Conservation (phyloP, 2,329 filamentous ascomycete species). For the Epichloe bromicola region DNA sequence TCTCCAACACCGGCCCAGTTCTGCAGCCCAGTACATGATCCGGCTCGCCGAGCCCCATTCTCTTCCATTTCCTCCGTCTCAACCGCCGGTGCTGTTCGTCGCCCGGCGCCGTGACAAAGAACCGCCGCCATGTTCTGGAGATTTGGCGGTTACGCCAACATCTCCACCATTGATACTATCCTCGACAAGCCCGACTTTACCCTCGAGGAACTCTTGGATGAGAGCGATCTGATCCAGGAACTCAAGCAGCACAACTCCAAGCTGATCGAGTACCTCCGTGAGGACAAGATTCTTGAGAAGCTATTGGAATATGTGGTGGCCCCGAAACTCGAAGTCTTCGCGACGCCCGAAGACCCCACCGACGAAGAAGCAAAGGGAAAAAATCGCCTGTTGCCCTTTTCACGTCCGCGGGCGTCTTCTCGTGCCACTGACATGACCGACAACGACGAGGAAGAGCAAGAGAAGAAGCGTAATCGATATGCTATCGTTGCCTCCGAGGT, state of each 20-base stretch:
- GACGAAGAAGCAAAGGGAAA: conserved; percentile 38
- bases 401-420: conserved; percentile 41
- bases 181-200: conserved; percentile 95
- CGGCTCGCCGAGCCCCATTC: conserved; percentile 6
- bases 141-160: conserved; percentile 96
- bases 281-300: conserved; percentile 70
- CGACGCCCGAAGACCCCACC: conserved; percentile 36
- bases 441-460: conserved; percentile 57
- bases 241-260: conserved; percentile 97
- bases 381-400: conserved; percentile 31
- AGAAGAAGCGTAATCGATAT: conserved; percentile 87
- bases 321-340: conserved; percentile 49
- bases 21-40: conserved; percentile 9
- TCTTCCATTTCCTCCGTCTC: conserved; percentile 9
- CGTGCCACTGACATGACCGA: conserved; percentile 32
- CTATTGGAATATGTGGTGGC: conserved; percentile 87
- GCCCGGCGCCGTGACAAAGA: conserved; percentile 21
- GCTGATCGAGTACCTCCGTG: conserved; percentile 88
- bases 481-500: conserved; percentile 90
- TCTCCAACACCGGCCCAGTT: conserved; percentile 1
- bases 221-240: conserved; percentile 92
- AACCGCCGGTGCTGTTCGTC: conserved; percentile 18
- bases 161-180: conserved; percentile 90
- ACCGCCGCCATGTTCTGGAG: conserved; percentile 90
- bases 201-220: conserved; percentile 89